These are phyloP conservation scores for Speleostelium caveatum DNA, from an alignment of 78 protist genomes.

Conservation along the genomic window DNA sequence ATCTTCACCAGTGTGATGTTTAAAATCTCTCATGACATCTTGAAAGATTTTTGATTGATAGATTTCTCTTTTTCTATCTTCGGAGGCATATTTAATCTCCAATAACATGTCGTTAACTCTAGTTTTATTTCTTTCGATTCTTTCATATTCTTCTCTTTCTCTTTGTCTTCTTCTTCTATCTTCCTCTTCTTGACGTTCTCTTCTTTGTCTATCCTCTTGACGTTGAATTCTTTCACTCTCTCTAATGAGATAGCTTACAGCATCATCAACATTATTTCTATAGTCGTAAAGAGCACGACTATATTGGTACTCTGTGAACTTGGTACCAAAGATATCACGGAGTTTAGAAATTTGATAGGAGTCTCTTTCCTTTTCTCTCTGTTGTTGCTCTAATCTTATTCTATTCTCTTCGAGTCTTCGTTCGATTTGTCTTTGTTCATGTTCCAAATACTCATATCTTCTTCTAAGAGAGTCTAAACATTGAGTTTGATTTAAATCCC, in stretches of 20 bases:
- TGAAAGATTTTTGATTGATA: constrained; percentile 26
- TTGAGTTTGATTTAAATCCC: constrained; percentile 33
- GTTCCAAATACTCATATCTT: constrained; percentile 33
- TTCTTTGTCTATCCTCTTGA: neutral
- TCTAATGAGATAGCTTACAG: constrained; percentile 16
- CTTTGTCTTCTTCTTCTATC: constrained; percentile 3
- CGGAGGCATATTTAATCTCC: constrained; percentile 12
- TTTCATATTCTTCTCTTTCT: constrained; percentile 16
- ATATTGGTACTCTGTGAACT: constrained; percentile 9
- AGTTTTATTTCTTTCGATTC: constrained; percentile 23
- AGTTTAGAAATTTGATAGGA: neutral
- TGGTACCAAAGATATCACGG: constrained; percentile 38
- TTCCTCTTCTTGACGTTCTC: constrained; percentile 10
- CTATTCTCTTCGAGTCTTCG: neutral
- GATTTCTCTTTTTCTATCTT: constrained; percentile 12
- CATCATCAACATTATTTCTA: constrained; percentile 10
- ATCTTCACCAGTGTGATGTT: neutral
- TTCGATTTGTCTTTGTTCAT: constrained; percentile 36
- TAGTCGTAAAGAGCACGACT: neutral
- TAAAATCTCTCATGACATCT: constrained; percentile 38
- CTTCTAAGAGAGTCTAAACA: constrained; percentile 2
- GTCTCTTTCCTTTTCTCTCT: constrained; percentile 37
- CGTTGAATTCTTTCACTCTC: neutral
- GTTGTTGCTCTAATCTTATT: neutral
- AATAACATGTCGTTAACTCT: constrained; percentile 18